Conservation (phyloP, 352 stramenopile genomes). For the Phytopythium vexans region DNA sequence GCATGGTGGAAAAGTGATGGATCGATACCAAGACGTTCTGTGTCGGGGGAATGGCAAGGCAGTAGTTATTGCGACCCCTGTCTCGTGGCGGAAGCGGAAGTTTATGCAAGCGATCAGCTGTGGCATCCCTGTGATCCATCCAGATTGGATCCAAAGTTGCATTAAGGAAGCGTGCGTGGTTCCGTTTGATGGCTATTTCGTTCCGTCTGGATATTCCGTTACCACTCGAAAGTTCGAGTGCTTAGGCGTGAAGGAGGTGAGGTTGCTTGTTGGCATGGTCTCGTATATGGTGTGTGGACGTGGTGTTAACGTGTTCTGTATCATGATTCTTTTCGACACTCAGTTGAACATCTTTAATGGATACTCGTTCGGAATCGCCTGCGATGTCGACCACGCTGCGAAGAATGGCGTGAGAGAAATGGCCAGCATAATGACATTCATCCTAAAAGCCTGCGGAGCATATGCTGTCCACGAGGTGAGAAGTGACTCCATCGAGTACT, state of each 20-base stretch:
- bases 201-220: constrained; percentile 66
- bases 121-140: constrained; percentile 79
- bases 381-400: constrained; percentile 31
- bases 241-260: constrained; percentile 27
- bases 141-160: constrained; percentile 75
- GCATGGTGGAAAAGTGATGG: constrained; percentile 55
- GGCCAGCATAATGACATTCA: constrained; percentile 44
- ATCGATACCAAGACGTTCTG: constrained; percentile 45
- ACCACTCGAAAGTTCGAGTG: constrained; percentile 68
- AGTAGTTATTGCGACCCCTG: constrained; percentile 69
- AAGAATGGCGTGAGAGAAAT: constrained; percentile 38
- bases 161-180: constrained; percentile 41
- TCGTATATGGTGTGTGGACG: neutral
- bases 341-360: constrained; percentile 62
- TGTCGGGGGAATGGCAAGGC: constrained; percentile 46
- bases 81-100: constrained; percentile 78
- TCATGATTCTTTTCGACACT: constrained; percentile 2
- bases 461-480: constrained; percentile 52
- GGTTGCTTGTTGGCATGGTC: neutral
- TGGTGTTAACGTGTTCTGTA: constrained; percentile 5
- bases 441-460: constrained; percentile 63
- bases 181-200: constrained; percentile 65
- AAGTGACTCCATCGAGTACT: neutral
- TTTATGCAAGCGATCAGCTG: constrained; percentile 78
- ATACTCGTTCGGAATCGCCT: constrained; percentile 58